phyloP scores from a whole-genome alignment of 164 flowering plant species.

The Berberis vulgaris region DNA sequence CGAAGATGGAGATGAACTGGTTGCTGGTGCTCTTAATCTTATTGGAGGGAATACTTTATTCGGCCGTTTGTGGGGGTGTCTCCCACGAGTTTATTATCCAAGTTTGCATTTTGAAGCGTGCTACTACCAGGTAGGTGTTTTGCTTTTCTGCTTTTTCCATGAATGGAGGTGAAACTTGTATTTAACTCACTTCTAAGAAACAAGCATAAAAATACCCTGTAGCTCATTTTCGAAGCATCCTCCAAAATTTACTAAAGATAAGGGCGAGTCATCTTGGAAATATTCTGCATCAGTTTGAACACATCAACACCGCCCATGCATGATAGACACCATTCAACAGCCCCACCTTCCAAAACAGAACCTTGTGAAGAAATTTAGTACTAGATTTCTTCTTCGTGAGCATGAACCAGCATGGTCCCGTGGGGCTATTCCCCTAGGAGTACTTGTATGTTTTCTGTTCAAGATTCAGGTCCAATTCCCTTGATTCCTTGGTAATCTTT shows the following conservation, averaged over 20 bases:
- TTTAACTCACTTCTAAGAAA: not conserved
- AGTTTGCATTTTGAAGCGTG: slow-evolving; percentile 97
- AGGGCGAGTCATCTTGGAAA: too few relatives aligned
- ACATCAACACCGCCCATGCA: too few relatives aligned
- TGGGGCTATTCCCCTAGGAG: too few relatives aligned
- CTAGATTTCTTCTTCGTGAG: too few relatives aligned
- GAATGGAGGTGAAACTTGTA: not conserved
- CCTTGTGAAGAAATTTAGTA: too few relatives aligned
- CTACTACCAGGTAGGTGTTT: slow-evolving; percentile 74
- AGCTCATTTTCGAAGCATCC: not conserved
- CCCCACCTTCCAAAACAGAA: too few relatives aligned
- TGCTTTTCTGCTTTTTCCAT: not conserved
- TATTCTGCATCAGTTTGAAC: too few relatives aligned
- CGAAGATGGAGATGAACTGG: slow-evolving; percentile 79
- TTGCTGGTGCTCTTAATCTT: slow-evolving; percentile 94
- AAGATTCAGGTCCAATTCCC: too few relatives aligned
- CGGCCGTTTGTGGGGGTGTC: slow-evolving; percentile 96
- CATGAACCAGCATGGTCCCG: too few relatives aligned
- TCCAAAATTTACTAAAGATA: slow-evolving; percentile 13
- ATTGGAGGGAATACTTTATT: slow-evolving; percentile 85
- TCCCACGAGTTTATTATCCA: slow-evolving; percentile 64
- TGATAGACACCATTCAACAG: too few relatives aligned
- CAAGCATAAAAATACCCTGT: not conserved
- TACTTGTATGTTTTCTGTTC: too few relatives aligned
- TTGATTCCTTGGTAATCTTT: too few relatives aligned